Conservation (phyloP, 305 asterid species). For the Ajuga reptans region DNA sequence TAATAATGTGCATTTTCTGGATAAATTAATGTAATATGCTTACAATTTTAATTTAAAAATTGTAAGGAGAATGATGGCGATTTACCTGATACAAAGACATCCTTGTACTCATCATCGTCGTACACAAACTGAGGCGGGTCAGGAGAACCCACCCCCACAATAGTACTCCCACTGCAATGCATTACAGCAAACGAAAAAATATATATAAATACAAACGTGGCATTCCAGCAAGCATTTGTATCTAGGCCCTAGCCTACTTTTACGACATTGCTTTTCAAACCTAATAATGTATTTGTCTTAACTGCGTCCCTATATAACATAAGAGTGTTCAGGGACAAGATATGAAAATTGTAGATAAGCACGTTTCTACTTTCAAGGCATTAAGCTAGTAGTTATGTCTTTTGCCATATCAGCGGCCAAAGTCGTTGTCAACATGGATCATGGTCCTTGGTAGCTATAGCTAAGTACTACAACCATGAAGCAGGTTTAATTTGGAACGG, state of each 20-base stretch:
- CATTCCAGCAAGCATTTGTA: neutral
- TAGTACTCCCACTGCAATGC: slow-evolving; percentile 79
- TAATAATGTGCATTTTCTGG: no score
- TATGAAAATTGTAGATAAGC: no score
- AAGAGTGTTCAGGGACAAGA: no score
- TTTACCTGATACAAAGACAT: slow-evolving; percentile 79
- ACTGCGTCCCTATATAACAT: neutral
- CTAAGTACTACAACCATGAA: neutral
- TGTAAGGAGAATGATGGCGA: neutral
- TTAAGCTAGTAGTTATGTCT: neutral
- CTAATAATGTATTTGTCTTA: neutral
- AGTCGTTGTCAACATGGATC: neutral
- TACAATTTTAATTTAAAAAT: no score
- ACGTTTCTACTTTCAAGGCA: no score
- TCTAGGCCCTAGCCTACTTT: neutral
- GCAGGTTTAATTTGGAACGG: neutral
- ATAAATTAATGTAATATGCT: no score
- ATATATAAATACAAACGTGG: neutral
- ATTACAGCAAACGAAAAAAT: slow-evolving; percentile 2
- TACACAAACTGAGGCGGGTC: slow-evolving; percentile 83
- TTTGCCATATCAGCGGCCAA: neutral
- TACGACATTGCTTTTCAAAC: neutral
- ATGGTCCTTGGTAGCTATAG: neutral
- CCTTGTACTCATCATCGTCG: slow-evolving; percentile 75
- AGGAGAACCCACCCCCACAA: slow-evolving; percentile 91